phyloP scores from a whole-genome alignment of 495 filamentous ascomycete genomes.

The Penicillium pulvis region DNA sequence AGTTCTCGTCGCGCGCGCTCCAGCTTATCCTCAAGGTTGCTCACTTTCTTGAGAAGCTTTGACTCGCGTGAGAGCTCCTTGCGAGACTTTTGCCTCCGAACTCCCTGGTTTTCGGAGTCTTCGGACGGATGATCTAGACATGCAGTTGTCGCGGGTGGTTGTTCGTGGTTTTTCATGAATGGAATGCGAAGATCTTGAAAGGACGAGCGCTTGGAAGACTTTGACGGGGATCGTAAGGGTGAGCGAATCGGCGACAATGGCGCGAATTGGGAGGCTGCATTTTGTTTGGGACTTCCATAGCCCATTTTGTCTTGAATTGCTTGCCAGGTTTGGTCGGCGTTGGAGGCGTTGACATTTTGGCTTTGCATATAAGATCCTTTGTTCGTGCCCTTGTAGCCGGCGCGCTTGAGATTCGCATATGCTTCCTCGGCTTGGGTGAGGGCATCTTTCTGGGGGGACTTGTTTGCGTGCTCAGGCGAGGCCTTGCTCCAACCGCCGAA shows the following conservation, averaged over 20 bases:
- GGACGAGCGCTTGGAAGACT: conserved; percentile 37
- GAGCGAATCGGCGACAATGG: conserved; percentile 12
- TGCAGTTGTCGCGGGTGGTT: conserved; percentile 6
- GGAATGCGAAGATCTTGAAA: conserved; percentile 45
- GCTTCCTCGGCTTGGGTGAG: conserved; percentile 54
- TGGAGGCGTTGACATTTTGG: conserved; percentile 20
- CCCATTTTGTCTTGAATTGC: conserved; percentile 41
- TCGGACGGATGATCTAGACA: conserved; percentile 30
- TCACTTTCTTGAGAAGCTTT: conserved; percentile 65
- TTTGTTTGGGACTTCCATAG: conserved; percentile 18
- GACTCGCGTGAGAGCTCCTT: conserved; percentile 63
- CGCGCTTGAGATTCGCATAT: conserved; percentile 63
- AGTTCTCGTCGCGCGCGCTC: conserved; percentile 60
- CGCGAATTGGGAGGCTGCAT: not conserved
- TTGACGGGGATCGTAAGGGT: conserved; percentile 25
- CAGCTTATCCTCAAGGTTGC: conserved; percentile 65
- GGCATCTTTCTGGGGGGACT: conserved; percentile 37
- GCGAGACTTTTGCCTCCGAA: conserved; percentile 56
- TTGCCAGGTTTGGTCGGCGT: conserved; percentile 44
- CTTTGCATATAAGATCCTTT: conserved; percentile 41
- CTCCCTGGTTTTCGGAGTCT: conserved; percentile 31
- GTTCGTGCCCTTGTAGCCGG: conserved; percentile 54
- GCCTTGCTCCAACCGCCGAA: conserved; percentile 48
- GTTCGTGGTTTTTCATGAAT: conserved; percentile 28
- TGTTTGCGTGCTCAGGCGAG: conserved; percentile 29